Conservation (phyloP, 768 basidiomycete species). For the Butyriboletus loyo region DNA sequence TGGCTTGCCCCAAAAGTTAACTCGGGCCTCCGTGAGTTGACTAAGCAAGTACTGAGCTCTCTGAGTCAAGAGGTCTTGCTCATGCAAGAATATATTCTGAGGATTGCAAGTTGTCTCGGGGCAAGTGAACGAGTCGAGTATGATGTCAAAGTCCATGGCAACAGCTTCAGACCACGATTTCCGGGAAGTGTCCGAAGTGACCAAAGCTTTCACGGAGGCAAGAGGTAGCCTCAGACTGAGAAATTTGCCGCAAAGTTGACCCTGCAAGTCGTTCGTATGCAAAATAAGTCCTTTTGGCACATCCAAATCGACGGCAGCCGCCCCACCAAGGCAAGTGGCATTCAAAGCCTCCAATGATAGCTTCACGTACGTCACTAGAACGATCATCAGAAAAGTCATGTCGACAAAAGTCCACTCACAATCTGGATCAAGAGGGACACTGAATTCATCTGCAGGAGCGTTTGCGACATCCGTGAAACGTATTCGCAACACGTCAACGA, state of each 20-base stretch:
- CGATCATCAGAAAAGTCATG: conserved; percentile 6
- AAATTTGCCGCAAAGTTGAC: conserved; percentile 61
- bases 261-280: conserved; percentile 74
- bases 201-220: conserved; percentile 48
- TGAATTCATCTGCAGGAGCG: conserved; percentile 70
- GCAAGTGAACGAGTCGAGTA: conserved; percentile 68
- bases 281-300: conserved; percentile 60
- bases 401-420: conserved; percentile 42
- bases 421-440: conserved; percentile 69
- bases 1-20: neutral
- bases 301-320: conserved; percentile 51
- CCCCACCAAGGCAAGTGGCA: conserved; percentile 50
- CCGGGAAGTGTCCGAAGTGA: conserved; percentile 37
- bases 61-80: conserved; percentile 68
- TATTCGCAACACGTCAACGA: conserved; percentile 54
- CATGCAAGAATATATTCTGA: conserved; percentile 65
- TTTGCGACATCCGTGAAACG: conserved; percentile 79
- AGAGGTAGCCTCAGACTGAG: conserved; percentile 57
- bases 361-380: conserved; percentile 81
- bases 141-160: conserved; percentile 47
- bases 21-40: conserved; percentile 21
- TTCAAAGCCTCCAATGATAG: conserved; percentile 55
- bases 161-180: conserved; percentile 68
- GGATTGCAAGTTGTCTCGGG: conserved; percentile 48
- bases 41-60: conserved; percentile 56